A percentile compares a stretch with the other conserved stretches of the same genome.
Evolutionary conservation across 495 filamentous ascomycete species (phyloP).

Genomic region (Neurospora sp.): DNA sequence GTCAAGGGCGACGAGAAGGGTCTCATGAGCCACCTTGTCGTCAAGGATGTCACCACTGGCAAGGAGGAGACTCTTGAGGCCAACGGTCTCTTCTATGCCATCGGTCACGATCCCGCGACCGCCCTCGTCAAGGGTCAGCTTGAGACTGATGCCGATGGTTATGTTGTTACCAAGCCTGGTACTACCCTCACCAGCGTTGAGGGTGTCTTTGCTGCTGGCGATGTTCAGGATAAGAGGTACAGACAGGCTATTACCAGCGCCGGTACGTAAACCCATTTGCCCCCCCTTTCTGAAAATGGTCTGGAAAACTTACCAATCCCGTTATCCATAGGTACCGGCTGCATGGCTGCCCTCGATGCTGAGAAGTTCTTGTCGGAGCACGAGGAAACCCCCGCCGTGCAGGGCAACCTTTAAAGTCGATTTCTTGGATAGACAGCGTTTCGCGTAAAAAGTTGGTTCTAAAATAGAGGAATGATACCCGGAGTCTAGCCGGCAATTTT

Average conservation of each 20-base stretch:
- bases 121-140: conserved; percentile 76
- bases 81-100: conserved; percentile 93
- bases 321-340: conserved; percentile 62
- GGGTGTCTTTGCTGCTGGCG: conserved; percentile 93
- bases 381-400: conserved; percentile 39
- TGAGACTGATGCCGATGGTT: conserved; percentile 73
- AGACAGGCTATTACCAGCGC: conserved; percentile 96
- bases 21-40: conserved; percentile 71
- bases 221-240: conserved; percentile 98
- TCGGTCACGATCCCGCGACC: conserved; percentile 94
- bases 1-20: conserved; percentile 77
- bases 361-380: conserved; percentile 81
- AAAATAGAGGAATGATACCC: background rate
- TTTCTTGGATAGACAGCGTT: conserved; percentile 2
- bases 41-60: conserved; percentile 73
- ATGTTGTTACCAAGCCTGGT: conserved; percentile 81
- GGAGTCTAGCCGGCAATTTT: background rate
- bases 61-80: conserved; percentile 71
- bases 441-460: background rate
- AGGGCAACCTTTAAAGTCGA: conserved; percentile 22
- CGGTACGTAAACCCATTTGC: conserved; percentile 46
- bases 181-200: conserved; percentile 79
- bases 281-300: background rate
- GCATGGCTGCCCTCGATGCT: conserved; percentile 87
- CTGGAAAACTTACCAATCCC: conserved; percentile 22